Base-by-base conservation (phyloP, 2,329 filamentous ascomycete genomes). In the Phyllosticta paracitricarpa region DNA sequence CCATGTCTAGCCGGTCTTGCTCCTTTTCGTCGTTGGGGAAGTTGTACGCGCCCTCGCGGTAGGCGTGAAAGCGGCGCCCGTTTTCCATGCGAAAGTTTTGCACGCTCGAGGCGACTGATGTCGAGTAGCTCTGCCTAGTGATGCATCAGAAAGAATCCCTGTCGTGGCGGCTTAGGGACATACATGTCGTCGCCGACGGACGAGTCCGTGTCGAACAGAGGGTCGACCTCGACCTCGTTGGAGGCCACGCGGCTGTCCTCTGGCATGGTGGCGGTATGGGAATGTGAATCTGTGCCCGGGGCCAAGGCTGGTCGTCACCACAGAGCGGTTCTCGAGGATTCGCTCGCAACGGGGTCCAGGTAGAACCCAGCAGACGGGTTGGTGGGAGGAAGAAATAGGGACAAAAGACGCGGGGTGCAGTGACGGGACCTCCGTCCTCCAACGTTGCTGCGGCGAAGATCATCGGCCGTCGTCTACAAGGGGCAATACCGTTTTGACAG, bases 21-120 rank as follows among this genome's bases (percentile, higher is more conserved):
- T 62, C 61, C 24, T 59, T 24, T 25, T 62, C 57, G 19, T 62
- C 61, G 24, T 59, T 62, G 8, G 56, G 61, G 24, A 73, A 67
- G 57, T 73, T 71, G 26, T 62, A 62, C 6, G 53, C 62, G 56
- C 72, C 72, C 22, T 65, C 67, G 57, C 70, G 69, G 65, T 70
- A 74, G 64, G 67, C 71, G 61, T 73, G 71, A 51, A 73, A 75
- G 61, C 73, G 70, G 12, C 73, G 70, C n/a, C 68, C 68, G 56
- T 70, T 66, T 35, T 68, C 64, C 58, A 61, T 63, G 12, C 61
- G 61, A 54, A 66, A 67, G 33, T 60, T 59, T 2, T 61, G 59
- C n/a, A 67, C 63, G 54, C 62, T 65, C 22, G 48, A 54, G 19
- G 54, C 24, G 4, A 61, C 14, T 4, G 61, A 62, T 6, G 72